Percentiles rank a stretch among this genome's conserved stretches.
These are phyloP conservation scores for Phytophthora ohioensis DNA, from an alignment of 352 stramenopile genomes.

Conservation along the genomic window DNA sequence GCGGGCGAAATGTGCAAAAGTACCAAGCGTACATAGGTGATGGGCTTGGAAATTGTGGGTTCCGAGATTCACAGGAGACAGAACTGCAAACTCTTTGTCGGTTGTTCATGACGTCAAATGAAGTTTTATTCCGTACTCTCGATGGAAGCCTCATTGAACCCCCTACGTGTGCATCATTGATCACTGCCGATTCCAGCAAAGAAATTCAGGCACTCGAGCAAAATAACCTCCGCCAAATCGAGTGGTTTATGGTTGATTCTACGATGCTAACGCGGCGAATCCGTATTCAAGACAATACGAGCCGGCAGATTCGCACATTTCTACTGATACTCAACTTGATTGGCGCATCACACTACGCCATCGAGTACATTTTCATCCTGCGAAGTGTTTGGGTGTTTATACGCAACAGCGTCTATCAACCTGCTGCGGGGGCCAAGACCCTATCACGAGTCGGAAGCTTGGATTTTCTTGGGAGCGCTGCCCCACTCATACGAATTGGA, in stretches of 20 bases:
- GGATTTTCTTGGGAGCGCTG: background rate
- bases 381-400: conserved; percentile 33
- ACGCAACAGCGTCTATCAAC: conserved; percentile 26
- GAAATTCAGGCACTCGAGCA: conserved; percentile 7
- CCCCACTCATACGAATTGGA: conserved; percentile 17
- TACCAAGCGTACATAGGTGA: conserved; percentile 9
- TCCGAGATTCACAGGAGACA: conserved; percentile 48
- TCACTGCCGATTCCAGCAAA: conserved; percentile 1
- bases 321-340: conserved; percentile 45
- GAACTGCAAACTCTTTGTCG: conserved; percentile 29
- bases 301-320: conserved; percentile 44
- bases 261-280: conserved; percentile 29
- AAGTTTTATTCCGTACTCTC: conserved; percentile 16
- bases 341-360: conserved; percentile 33
- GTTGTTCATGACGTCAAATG: conserved; percentile 2
- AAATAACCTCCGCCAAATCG: conserved; percentile 38
- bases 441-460: conserved; percentile 4
- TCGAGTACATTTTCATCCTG: conserved; percentile 39
- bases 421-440: background rate
- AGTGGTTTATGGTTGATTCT: conserved; percentile 41
- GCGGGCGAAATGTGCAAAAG: background rate
- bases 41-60: conserved; percentile 31
- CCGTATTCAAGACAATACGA: conserved; percentile 50
- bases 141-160: conserved; percentile 18
- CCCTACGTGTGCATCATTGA: conserved; percentile 21